Percentiles rank a stretch among this genome's conserved stretches.
Conservation (phyloP, 2,329 filamentous ascomycete genomes). For the Microcera coccophila region DNA sequence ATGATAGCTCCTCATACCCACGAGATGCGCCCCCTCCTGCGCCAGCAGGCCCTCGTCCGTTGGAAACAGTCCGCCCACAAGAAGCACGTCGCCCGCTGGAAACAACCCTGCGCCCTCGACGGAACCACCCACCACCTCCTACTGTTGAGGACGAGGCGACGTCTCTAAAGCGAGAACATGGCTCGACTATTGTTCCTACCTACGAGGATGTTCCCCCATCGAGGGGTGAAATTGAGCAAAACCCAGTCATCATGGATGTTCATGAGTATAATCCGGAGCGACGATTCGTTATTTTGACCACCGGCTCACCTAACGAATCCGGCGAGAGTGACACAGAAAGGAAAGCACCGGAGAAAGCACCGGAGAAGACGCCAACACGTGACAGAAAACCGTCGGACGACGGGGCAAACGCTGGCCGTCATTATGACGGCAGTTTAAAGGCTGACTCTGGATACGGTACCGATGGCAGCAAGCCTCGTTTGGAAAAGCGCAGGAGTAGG, state of each 20-base stretch:
- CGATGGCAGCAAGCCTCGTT: conserved; percentile 20
- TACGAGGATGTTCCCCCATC: conserved; percentile 54
- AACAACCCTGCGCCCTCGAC: conserved; percentile 9
- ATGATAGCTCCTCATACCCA: conserved; percentile 16
- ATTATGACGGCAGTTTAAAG: conserved; percentile 11
- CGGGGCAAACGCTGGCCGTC: neutral
- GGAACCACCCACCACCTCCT: conserved; percentile 52
- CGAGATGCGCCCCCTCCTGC: conserved; percentile 18
- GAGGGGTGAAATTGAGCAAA: conserved; percentile 64
- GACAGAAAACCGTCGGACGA: neutral
- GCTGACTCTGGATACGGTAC: conserved; percentile 10
- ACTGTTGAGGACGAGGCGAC: conserved; percentile 66
- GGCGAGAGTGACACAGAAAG: conserved; percentile 27
- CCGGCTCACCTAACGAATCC: conserved; percentile 25
- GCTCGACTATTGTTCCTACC: conserved; percentile 28
- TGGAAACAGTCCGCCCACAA: conserved; percentile 13
- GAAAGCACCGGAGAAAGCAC: neutral
- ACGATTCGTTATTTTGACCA: conserved; percentile 59
- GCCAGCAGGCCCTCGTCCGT: conserved; percentile 13
- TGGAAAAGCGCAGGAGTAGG: conserved; percentile 31
- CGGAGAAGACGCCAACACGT: neutral
- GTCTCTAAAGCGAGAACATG: conserved; percentile 60
- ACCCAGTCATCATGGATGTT: conserved; percentile 63
- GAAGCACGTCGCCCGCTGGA: conserved; percentile 18
- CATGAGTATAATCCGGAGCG: conserved; percentile 58